These are phyloP conservation scores for Dalbergia cochinchinensis DNA, from an alignment of 306 rosid species.

Conservation along the genomic window DNA sequence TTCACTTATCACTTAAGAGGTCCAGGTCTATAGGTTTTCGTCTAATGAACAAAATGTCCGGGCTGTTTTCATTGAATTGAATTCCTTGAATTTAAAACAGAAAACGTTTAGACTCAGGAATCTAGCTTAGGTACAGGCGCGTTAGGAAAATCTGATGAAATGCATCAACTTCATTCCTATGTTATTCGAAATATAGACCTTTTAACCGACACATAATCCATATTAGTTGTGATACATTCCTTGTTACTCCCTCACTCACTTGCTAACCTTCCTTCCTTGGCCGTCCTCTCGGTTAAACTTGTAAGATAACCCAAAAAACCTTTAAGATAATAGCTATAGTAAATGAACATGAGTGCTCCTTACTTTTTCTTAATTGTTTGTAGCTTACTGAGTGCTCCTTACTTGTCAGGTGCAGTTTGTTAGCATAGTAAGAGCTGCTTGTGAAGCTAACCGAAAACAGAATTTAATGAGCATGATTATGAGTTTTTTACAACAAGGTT, in stretches of 20 bases:
- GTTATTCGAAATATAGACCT: not conserved
- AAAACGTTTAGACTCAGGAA: not conserved
- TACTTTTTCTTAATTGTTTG: not conserved
- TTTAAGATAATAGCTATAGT: too few relatives aligned
- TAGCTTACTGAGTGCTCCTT: not conserved
- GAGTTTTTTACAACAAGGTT: not conserved
- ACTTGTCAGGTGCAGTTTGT: not conserved
- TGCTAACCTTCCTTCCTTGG: too few relatives aligned
- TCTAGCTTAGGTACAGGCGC: not conserved
- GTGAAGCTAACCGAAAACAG: slow-evolving; percentile 1
- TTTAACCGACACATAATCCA: not conserved
- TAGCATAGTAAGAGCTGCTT: not conserved
- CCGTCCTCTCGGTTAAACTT: too few relatives aligned
- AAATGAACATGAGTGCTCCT: not conserved
- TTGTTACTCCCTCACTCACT: not conserved
- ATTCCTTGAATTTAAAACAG: not conserved
- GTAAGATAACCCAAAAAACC: too few relatives aligned
- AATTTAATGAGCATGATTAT: not conserved
- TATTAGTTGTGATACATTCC: not conserved
- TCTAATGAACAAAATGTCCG: not conserved
- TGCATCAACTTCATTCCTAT: not conserved
- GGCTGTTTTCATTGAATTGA: slow-evolving; percentile 34
- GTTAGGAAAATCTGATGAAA: not conserved
- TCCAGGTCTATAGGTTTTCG: not conserved
- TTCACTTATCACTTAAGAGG: not conserved